Evolutionary conservation across 192 early-diverging fungal genomes (phyloP).

Genomic region (Backusella westeae): DNA sequence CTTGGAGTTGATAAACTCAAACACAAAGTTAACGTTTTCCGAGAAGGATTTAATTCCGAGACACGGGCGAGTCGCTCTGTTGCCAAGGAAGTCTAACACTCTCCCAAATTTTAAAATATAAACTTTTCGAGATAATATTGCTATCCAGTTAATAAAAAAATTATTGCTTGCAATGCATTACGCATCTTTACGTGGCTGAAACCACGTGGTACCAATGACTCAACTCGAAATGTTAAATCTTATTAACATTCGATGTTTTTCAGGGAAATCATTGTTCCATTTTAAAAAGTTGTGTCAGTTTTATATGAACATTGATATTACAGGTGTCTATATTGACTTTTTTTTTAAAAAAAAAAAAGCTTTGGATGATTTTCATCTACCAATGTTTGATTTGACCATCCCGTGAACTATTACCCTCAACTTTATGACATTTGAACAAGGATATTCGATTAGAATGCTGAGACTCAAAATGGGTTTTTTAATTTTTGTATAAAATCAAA

Average conservation of each 20-base stretch:
- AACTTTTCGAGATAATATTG: not conserved
- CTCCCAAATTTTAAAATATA: not conserved
- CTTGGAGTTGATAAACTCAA: conserved; percentile 13
- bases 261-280: not conserved
- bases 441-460: not conserved
- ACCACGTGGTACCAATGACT: not conserved
- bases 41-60: conserved; percentile 26
- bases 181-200: not conserved
- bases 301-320: not conserved
- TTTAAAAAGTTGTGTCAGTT: not conserved
- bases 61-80: conserved; percentile 18
- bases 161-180: not conserved
- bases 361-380: not conserved
- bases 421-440: not conserved
- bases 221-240: not conserved
- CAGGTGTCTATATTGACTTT: not conserved
- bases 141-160: not conserved
- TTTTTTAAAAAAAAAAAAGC: not conserved
- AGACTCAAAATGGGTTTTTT: not conserved
- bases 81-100: conserved; percentile 10
- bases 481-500: not conserved
- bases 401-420: not conserved
- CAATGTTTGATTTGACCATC: not conserved
- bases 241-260: not conserved
- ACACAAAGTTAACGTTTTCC: conserved; percentile 18